These are phyloP conservation scores for Medicago lupulina DNA, from an alignment of 306 rosid genomes.

Conservation along the genomic window DNA sequence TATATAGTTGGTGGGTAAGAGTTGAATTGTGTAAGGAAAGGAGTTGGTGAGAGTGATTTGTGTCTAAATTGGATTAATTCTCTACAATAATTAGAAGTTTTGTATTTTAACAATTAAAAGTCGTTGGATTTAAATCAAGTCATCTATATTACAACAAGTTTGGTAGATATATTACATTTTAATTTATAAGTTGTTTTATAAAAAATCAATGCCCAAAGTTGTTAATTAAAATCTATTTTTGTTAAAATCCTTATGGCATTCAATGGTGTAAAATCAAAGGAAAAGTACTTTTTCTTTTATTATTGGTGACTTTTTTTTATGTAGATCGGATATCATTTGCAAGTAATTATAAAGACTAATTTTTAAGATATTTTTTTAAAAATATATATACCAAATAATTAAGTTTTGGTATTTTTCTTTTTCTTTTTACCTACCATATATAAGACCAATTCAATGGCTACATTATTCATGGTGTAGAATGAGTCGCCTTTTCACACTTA, in stretches of 20 bases:
- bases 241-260: background rate
- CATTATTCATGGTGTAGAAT: background rate
- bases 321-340: too few species aligned
- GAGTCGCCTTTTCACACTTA: background rate
- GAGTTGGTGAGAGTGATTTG: background rate
- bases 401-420: background rate
- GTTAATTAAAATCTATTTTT: background rate
- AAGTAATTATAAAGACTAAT: too few species aligned
- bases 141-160: background rate
- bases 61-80: background rate
- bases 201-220: background rate
- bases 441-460: background rate
- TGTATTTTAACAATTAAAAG: background rate
- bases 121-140: background rate
- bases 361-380: too few species aligned
- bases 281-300: background rate
- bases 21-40: too few species aligned
- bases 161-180: background rate
- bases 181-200: background rate
- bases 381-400: background rate
- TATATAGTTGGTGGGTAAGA: conserved; percentile 40
- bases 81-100: background rate
- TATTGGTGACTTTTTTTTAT: background rate
- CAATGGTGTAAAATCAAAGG: background rate
- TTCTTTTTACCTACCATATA: conserved; percentile 15